A percentile compares a stretch with the other conserved stretches of the same genome.
phyloP scores from a whole-genome alignment of 305 asterid species.

The Fraxinus paxiana region DNA sequence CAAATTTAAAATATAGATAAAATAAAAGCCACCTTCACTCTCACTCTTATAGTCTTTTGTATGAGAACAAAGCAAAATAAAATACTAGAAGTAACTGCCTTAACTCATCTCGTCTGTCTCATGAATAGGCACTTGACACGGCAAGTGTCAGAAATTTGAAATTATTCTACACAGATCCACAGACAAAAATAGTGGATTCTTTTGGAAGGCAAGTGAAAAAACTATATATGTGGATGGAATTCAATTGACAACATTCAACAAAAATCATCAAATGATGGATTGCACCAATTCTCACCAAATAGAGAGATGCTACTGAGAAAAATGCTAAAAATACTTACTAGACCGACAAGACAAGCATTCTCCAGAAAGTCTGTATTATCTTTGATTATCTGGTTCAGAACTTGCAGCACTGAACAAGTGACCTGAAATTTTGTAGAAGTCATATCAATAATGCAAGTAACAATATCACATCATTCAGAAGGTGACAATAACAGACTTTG shows the following conservation, averaged over 20 bases:
- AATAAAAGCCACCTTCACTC: not conserved
- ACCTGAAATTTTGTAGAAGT: conserved; percentile 46
- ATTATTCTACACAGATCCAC: not conserved
- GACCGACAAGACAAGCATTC: conserved; percentile 97
- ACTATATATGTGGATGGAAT: not conserved
- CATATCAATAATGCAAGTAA: conserved; percentile 22
- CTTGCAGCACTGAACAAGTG: conserved; percentile 86
- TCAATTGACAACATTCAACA: not conserved
- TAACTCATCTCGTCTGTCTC: not conserved
- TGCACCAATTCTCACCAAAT: not conserved
- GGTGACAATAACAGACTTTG: not conserved
- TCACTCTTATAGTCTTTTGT: not conserved
- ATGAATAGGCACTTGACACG: not conserved
- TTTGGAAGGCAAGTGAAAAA: not conserved
- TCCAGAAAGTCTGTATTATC: conserved; percentile 90
- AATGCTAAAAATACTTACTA: conserved; percentile 55
- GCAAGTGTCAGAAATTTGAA: not conserved
- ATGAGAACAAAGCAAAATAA: not conserved
- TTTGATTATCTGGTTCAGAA: conserved; percentile 81
- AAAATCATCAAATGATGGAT: not conserved
- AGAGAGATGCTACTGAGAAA: conserved; percentile 12
- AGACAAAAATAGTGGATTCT: not conserved
- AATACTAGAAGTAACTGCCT: not conserved
- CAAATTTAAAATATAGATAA: not conserved
- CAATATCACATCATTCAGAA: conserved; percentile 11